A percentile compares a stretch with the other conserved stretches of the same genome.
Evolutionary conservation across 2,329 filamentous ascomycete species (phyloP).

Genomic region (Hawksworthiomyces lignivorus): DNA sequence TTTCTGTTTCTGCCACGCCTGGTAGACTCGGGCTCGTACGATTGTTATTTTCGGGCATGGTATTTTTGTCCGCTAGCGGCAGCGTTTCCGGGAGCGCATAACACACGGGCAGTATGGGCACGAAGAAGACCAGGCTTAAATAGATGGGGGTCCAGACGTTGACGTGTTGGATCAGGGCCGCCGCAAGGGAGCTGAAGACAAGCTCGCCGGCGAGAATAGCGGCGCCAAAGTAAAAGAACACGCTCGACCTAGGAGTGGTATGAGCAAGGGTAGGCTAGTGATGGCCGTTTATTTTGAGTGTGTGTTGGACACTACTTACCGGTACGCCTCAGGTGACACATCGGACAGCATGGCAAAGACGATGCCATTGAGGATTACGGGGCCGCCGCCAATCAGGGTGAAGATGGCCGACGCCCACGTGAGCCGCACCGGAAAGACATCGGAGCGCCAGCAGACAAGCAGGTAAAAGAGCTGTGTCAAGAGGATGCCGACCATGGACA

Average conservation of each 20-base stretch:
- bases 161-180: background rate
- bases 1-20: too few species aligned
- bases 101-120: too few species aligned
- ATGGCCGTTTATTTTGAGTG: too few species aligned
- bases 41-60: too few species aligned
- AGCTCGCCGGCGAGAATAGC: background rate
- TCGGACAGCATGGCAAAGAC: constrained; percentile 1
- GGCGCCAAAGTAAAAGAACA: constrained; percentile 3
- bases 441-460: background rate
- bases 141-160: too few species aligned
- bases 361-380: constrained; percentile 4
- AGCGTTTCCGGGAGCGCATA: too few species aligned
- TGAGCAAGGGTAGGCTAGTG: background rate
- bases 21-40: too few species aligned
- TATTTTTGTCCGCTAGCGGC: too few species aligned
- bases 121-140: too few species aligned
- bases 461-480: background rate
- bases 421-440: background rate
- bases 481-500: background rate
- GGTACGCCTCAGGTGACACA: background rate
- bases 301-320: background rate
- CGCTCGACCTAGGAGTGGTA: background rate
- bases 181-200: background rate
- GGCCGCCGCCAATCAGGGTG: background rate
- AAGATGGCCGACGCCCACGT: background rate